These are phyloP conservation scores for Candida sojae DNA, from an alignment of 1,139 yeast genomes.

Conservation along the genomic window DNA sequence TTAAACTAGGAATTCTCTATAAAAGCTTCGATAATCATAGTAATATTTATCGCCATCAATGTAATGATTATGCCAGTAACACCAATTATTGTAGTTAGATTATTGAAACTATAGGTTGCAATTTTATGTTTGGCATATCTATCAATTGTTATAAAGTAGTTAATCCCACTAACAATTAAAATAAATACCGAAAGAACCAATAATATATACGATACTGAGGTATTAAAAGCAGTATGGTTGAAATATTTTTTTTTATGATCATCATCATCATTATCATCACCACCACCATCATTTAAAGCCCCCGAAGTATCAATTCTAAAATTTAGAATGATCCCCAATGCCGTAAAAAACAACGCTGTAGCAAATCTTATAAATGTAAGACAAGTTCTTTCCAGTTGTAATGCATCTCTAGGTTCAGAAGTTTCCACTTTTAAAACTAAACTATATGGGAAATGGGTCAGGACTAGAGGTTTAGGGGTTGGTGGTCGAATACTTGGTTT, in stretches of 20 bases:
- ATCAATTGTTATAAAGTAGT: constrained; percentile 49
- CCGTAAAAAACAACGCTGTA: constrained; percentile 49
- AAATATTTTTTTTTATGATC: constrained; percentile 11
- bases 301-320: constrained; percentile 44
- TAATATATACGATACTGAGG: constrained; percentile 39
- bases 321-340: constrained; percentile 54
- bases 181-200: constrained; percentile 42
- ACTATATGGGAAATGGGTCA: constrained; percentile 18
- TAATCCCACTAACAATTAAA: constrained; percentile 40
- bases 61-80: constrained; percentile 40
- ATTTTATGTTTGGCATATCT: constrained; percentile 47
- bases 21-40: constrained; percentile 42
- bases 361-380: constrained; percentile 55
- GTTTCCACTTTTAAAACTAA: constrained; percentile 44
- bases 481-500: not conserved
- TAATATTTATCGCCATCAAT: constrained; percentile 45
- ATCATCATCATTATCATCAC: constrained; percentile 2
- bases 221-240: constrained; percentile 24
- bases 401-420: constrained; percentile 62
- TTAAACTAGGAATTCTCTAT: constrained; percentile 6
- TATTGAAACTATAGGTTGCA: constrained; percentile 39
- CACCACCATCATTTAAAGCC: not conserved
- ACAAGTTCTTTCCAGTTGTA: constrained; percentile 62
- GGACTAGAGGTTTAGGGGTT: not conserved
- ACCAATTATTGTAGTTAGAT: constrained; percentile 38